Base-by-base conservation (phyloP, 192 early-diverging fungal species). In the Lunasporangiospora selenospora region DNA sequence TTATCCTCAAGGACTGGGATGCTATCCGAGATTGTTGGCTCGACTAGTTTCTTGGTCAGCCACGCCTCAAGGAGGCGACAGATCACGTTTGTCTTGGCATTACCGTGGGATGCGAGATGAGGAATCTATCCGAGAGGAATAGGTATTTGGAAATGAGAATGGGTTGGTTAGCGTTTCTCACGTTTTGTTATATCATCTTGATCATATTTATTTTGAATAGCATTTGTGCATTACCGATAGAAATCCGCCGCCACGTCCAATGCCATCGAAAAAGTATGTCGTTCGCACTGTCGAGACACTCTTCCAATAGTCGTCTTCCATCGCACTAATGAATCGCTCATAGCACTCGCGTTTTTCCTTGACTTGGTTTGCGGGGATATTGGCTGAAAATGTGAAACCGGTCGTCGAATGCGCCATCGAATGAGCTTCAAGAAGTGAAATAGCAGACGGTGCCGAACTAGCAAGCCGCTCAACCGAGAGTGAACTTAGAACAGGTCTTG, bases 241-340 rank as follows among this genome's bases (percentile, higher is more conserved):
- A 49, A 73, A 73, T 24, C 69, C 69, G 40, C 69, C 69, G 8
- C 69, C 69, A 11, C 69, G 69, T 2, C 69, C 69, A 24, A 73
- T 73, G n/a, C 69, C 69, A 40, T 73, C 69, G n/a, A 73, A 73
- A 46, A 73, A 73, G 49, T 73, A 73, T 18, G 69, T 73, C 1
- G 69, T 62, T 7, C 61, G 69, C 12, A 73, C 54, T 27, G 69
- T 73, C 3, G 69, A 73, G 30, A 73, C 60, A 21, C 60, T 73
- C 49, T 73, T 73, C 69, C 69, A 73, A 13, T 58, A 57, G 49
- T 73, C 69, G 8, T 55, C 54, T 43, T 63, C 60, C 61, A 73
- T 73, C 12, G 46, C 48, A 37, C 19, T 58, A 15, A 73, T 40
- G 58, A 73, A 73, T n/a, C 23, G 7, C n/a, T 62, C 60, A 33